Evolutionary conservation across 148 eudicot species (phyloP), one percentile per base, ranked within the genome.

Genomic region (Silene uniflora): DNA sequence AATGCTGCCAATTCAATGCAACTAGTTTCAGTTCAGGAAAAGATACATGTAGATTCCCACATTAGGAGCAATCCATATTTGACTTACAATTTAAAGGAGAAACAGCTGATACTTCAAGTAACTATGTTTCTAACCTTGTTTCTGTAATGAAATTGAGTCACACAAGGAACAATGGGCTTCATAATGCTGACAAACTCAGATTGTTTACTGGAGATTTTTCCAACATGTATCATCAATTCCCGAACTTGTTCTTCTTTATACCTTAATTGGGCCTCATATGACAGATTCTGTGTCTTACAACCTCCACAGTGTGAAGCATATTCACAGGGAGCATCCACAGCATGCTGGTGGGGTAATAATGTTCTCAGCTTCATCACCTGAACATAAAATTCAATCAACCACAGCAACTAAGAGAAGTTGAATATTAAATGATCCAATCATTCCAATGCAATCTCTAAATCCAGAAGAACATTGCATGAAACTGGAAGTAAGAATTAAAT

Each of bases 281-380:
- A 83, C 75, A 95, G 80, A 81, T 84, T 84, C 82, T 95, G 99
- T 7, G 96, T 92, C 81, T 89, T 95, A 81, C 99, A 95, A 66
- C 99, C 99, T 66, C 99, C 99, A 85, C 99, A 95, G 83, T 89
- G 76, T 21, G 85, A 88, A 72, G 99, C 89, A 87, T 90, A 86
- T 76, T 89, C 91, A 78, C 99, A 95, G n/a, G 99, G 99, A 66
- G 99, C 99, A 73, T 90, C 97, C 68, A 95, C 96, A 74, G 67
- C 76, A 75, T 92, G 92, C 84, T 83, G 74, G 65, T 92, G 99
- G 12, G 93, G 99, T 29, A 86, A 73, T 76, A 92, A 76, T 62
- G 92, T 95, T 85, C 86, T 83, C 72, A 95, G n/a, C 76, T 95
- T 95, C 73, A 78, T 85, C 80, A 86, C 99, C 99, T 95, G 82